phyloP scores from a whole-genome alignment of 495 filamentous ascomycete species.

The Platismatia glauca region DNA sequence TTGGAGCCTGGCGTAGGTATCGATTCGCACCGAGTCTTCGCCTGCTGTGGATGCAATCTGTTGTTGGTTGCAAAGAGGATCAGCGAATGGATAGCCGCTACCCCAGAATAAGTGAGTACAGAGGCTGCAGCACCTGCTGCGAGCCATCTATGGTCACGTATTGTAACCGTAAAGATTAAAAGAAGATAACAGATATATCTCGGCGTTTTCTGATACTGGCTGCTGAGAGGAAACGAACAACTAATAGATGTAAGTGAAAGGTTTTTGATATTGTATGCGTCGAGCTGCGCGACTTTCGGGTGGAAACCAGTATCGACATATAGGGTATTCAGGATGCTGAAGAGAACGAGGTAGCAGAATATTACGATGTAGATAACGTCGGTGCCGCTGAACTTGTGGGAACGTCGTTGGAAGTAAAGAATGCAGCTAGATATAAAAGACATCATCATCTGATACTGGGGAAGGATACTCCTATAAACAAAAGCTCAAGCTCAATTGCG shows the following conservation, averaged over 20 bases:
- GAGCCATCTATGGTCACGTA: slow-evolving; percentile 15
- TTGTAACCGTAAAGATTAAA: background rate
- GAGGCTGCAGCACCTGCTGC: slow-evolving; percentile 14
- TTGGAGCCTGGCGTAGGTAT: background rate
- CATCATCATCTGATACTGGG: background rate
- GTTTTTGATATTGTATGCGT: slow-evolving; percentile 2
- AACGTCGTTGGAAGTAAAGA: background rate
- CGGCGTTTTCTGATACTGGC: slow-evolving; percentile 9
- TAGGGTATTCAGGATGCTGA: background rate
- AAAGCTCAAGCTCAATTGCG: too few relatives aligned
- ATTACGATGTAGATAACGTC: background rate
- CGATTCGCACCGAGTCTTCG: slow-evolving; percentile 9
- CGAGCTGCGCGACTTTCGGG: background rate
- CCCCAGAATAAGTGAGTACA: slow-evolving; percentile 13
- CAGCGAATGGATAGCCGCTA: slow-evolving; percentile 12
- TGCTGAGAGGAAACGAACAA: slow-evolving; percentile 7
- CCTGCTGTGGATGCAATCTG: background rate
- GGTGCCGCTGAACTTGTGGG: background rate
- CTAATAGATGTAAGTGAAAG: background rate
- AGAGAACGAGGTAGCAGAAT: slow-evolving; percentile 5
- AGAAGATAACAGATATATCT: slow-evolving; percentile 13
- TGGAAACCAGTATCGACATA: background rate
- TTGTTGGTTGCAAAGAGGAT: slow-evolving; percentile 15
- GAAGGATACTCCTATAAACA: too few relatives aligned
- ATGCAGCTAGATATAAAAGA: background rate